A percentile compares a stretch with the other conserved stretches of the same genome.
phyloP scores from a whole-genome alignment of 2,329 filamentous ascomycete species.

The Paracorniculantispora psalliotae region DNA sequence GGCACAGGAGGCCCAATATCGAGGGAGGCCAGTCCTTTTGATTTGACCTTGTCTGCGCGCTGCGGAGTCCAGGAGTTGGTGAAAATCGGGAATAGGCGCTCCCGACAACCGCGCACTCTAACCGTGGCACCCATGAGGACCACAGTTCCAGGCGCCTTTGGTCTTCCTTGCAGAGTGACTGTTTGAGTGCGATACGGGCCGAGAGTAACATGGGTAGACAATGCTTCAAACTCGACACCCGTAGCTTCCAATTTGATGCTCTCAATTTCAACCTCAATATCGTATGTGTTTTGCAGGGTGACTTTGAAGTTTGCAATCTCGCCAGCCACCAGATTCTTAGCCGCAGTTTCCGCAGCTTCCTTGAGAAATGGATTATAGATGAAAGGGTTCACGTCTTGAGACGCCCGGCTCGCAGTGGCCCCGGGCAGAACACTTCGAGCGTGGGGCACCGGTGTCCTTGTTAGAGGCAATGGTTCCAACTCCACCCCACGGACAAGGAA shows the following conservation, averaged over 20 bases:
- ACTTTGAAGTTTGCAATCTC: slow-evolving; percentile 75
- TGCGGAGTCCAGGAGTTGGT: slow-evolving; percentile 68
- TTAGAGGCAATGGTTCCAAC: slow-evolving; percentile 57
- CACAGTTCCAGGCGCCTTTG: slow-evolving; percentile 61
- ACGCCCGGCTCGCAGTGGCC: slow-evolving; percentile 44
- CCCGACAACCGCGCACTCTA: slow-evolving; percentile 74
- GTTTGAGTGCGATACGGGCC: slow-evolving; percentile 81
- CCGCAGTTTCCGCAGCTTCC: slow-evolving; percentile 51
- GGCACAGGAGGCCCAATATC: slow-evolving; percentile 34
- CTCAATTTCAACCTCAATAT: slow-evolving; percentile 88
- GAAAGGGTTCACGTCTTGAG: slow-evolving; percentile 72
- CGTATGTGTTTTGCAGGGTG: slow-evolving; percentile 88
- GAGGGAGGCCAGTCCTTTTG: slow-evolving; percentile 60
- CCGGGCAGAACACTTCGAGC: slow-evolving; percentile 50
- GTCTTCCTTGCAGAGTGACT: slow-evolving; percentile 64
- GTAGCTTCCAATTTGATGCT: slow-evolving; percentile 69
- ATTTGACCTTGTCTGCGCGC: slow-evolving; percentile 69
- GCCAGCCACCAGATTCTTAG: slow-evolving; percentile 70
- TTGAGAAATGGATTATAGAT: slow-evolving; percentile 93
- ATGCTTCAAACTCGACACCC: slow-evolving; percentile 66
- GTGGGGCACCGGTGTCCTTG: slow-evolving; percentile 62
- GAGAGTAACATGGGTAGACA: slow-evolving; percentile 60
- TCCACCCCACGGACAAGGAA: slow-evolving; percentile 79
- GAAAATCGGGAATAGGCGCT: slow-evolving; percentile 81
- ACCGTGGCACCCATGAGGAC: slow-evolving; percentile 74